Evolutionary conservation across 2,329 filamentous ascomycete genomes (phyloP).

Genomic region (Trichocomaceae sp.): DNA sequence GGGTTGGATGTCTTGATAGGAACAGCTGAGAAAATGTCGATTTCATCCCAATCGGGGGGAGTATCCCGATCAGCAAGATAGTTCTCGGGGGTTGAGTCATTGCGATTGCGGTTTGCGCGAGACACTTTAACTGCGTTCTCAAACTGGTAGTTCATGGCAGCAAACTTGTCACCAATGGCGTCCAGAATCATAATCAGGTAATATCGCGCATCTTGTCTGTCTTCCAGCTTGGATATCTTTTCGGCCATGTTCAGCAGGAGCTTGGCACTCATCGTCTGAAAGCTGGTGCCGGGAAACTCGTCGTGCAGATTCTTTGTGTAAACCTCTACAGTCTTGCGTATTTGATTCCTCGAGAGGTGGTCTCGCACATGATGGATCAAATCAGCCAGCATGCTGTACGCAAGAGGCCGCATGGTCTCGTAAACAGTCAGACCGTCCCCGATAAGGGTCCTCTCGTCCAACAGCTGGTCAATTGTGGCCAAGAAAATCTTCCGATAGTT

Average conservation of each 20-base stretch:
- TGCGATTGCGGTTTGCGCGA: conserved; percentile 63
- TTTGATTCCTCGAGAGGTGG: conserved; percentile 79
- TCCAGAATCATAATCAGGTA: conserved; percentile 96
- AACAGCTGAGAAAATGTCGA: conserved; percentile 92
- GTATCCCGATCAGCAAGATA: conserved; percentile 76
- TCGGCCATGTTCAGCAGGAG: conserved; percentile 96
- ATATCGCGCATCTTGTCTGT: conserved; percentile 90
- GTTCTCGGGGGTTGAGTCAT: conserved; percentile 61
- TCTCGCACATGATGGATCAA: conserved; percentile 95
- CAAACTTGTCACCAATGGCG: conserved; percentile 96
- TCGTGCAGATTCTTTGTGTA: conserved; percentile 96
- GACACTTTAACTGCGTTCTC: conserved; percentile 91
- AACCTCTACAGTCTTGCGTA: conserved; percentile 89
- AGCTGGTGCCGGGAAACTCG: conserved; percentile 93
- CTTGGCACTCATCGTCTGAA: conserved; percentile 99
- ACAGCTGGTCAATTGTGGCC: conserved; percentile 84
- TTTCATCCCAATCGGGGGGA: conserved; percentile 92
- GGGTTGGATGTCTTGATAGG: conserved; percentile 94
- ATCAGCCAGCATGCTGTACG: conserved; percentile 97
- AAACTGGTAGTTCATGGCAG: conserved; percentile 95
- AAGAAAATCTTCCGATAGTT: conserved; percentile 95
- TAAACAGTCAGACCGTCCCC: conserved; percentile 95
- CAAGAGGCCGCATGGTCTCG: conserved; percentile 89
- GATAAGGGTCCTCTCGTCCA: conserved; percentile 90
- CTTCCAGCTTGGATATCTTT: conserved; percentile 86